phyloP scores from a whole-genome alignment of 2,329 filamentous ascomycete genomes.

The Exophiala oligosperma region DNA sequence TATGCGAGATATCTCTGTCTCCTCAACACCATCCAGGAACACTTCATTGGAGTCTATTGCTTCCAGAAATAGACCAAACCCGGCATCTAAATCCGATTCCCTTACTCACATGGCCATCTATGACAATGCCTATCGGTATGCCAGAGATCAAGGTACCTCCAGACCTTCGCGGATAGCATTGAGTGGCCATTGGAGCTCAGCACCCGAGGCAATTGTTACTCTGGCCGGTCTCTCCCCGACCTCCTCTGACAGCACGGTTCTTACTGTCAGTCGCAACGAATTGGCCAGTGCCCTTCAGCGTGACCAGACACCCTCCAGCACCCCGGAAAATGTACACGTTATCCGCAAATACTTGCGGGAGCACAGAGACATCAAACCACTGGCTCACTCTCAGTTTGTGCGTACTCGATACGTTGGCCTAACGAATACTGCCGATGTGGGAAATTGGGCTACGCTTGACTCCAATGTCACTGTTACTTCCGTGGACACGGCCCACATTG shows the following conservation, averaged over 20 bases:
- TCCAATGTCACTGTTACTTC: slow-evolving; percentile 42
- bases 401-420: slow-evolving; percentile 52
- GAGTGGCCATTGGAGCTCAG: slow-evolving; percentile 24
- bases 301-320: background rate
- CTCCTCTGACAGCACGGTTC: slow-evolving; percentile 15
- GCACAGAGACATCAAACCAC: slow-evolving; percentile 46
- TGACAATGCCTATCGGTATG: slow-evolving; percentile 49
- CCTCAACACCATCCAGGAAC: slow-evolving; percentile 9
- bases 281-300: slow-evolving; percentile 21
- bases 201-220: slow-evolving; percentile 31
- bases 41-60: slow-evolving; percentile 28
- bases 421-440: slow-evolving; percentile 43
- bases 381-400: slow-evolving; percentile 47
- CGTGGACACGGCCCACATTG: slow-evolving; percentile 13
- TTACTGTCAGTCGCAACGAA: slow-evolving; percentile 24
- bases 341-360: slow-evolving; percentile 42
- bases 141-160: slow-evolving; percentile 28
- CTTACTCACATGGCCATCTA: slow-evolving; percentile 46
- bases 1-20: slow-evolving; percentile 38
- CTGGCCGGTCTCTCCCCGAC: slow-evolving; percentile 23
- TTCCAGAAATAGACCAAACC: background rate
- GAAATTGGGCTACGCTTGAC: slow-evolving; percentile 52
- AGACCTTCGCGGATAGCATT: slow-evolving; percentile 30
- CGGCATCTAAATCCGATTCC: background rate
- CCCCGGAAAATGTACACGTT: slow-evolving; percentile 8